Evolutionary conservation across 2,329 filamentous ascomycete species (phyloP), one percentile per base, ranked within the genome.

Genomic region (Aspergillus tubingensis): DNA sequence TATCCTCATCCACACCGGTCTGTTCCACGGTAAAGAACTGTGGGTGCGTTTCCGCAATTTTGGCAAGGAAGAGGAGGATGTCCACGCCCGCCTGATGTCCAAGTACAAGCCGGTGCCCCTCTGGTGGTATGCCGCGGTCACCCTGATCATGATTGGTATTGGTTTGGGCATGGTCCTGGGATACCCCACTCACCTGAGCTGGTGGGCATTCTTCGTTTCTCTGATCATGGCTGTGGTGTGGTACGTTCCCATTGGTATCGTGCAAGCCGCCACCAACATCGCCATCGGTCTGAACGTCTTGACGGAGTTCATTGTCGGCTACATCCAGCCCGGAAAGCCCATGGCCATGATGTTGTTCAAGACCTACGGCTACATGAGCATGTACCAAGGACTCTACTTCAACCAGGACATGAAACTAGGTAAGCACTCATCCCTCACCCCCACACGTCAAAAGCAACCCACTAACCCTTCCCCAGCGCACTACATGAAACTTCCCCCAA

Each of bases 301-400:
- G 60, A 89, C 88, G n/a, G 88, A 91, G 71, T 90, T 88, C 67
- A 83, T 91, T 61, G 83, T 89, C 62, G 89, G 89, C 5, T 91
- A 91, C 74, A 88, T 91, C 81, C 83, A 89, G 53, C 88, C 88
- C 0, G 89, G 89, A 25, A 82, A 83, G 3, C 88, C 89, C 1
- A 80, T 91, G 62, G 88, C 88, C 51, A 88, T 91, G 83, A 91
- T 91, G 88, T 83, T 91, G 77, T 91, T 91, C 79, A 91, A 91
- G 76, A 89, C 87, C 62, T 91, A 88, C 68, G 86, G 87, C 54
- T 90, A 89, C 71, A 84, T 90, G 58, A 86, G 82, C 75, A 88
- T 89, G 85, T 80, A 80, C 15, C 86, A 89, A 72, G 87, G 85
- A 0, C 78, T 89, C 53, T 86, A 84, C 72, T 89, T 89, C 72